Evolutionary conservation across 805 yeast species (phyloP).

Genomic region (Candida berthetii): DNA sequence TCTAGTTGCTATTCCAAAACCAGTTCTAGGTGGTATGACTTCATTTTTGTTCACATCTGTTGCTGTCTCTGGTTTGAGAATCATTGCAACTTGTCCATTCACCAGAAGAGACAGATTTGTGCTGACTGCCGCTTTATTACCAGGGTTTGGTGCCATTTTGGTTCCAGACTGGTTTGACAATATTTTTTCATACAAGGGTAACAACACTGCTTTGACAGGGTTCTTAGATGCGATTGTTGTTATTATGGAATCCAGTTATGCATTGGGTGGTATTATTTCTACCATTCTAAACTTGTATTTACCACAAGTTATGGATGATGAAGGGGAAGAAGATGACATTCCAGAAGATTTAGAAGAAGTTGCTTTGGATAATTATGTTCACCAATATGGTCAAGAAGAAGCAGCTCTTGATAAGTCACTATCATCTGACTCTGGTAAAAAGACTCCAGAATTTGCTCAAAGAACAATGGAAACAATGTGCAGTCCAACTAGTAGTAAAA

Average conservation of each 20-base stretch:
- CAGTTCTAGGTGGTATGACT: slow-evolving; percentile 87
- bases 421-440: background rate
- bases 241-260: slow-evolving; percentile 70
- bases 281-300: slow-evolving; percentile 54
- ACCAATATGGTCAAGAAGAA: slow-evolving; percentile 17
- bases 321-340: slow-evolving; percentile 15
- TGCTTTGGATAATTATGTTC: slow-evolving; percentile 17
- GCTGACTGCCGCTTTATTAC: slow-evolving; percentile 55
- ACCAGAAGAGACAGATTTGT: slow-evolving; percentile 72
- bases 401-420: background rate
- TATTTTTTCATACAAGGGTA: slow-evolving; percentile 64
- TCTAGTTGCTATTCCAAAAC: slow-evolving; percentile 73
- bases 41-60: slow-evolving; percentile 71
- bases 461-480: background rate
- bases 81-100: slow-evolving; percentile 46
- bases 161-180: slow-evolving; percentile 59
- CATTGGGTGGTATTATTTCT: slow-evolving; percentile 62
- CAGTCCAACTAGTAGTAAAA: background rate
- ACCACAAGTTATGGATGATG: slow-evolving; percentile 51
- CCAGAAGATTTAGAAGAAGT: slow-evolving; percentile 13
- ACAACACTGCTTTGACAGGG: slow-evolving; percentile 49
- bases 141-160: slow-evolving; percentile 63
- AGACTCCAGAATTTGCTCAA: background rate
- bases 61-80: slow-evolving; percentile 67
- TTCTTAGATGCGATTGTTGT: slow-evolving; percentile 63